Evolutionary conservation across 2,329 filamentous ascomycete species (phyloP), one percentile per base, ranked within the genome.

Genomic region (Penicillium polonicum): DNA sequence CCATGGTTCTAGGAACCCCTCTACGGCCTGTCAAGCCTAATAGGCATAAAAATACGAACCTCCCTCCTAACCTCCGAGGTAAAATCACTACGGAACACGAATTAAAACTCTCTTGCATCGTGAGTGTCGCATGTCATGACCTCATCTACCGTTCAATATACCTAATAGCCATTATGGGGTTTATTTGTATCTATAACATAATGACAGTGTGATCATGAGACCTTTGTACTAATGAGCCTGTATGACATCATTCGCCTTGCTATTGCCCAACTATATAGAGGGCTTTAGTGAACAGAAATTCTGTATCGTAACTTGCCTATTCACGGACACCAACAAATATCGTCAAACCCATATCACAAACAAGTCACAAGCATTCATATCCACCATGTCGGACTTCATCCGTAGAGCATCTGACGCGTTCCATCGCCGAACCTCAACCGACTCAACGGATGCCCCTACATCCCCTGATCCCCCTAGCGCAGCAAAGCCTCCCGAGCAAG

Each of bases 351-450:
- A 45, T 17, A 33, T 45, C 3, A 3, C 31, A 45, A 38, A 38
- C 41, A 6, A 21, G 38, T 29, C 44, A 1, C 15, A 29, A 42
- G 6, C 2, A 45, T 21, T 17, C 9, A 23, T 35, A 57, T 41
- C 19, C 23, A 59, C 23, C 5, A 61, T 61, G 59, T 59, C 59
- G 15, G 53, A 61, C 38, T 52, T 61, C 33, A 23, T 61, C 49
- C 59, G 59, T 50, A 54, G 59, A 57, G 59, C 59, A 42, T 61
- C 59, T n/a, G 59, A 61, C 31, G 59, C 59, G 17, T 38, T 61
- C 41, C 52, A 59, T 13, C 54, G 57, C 44, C 59, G 59, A 55
- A 51, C 7, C 50, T 61, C 59, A 36, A 35, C 59, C 5, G 57
- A 31, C 42, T 53, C 57, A 23, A 48, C 50, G 12, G 50, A 50